These are phyloP conservation scores for Cystofilobasidium capitatum DNA, from an alignment of 768 basidiomycete species.

Conservation along the genomic window DNA sequence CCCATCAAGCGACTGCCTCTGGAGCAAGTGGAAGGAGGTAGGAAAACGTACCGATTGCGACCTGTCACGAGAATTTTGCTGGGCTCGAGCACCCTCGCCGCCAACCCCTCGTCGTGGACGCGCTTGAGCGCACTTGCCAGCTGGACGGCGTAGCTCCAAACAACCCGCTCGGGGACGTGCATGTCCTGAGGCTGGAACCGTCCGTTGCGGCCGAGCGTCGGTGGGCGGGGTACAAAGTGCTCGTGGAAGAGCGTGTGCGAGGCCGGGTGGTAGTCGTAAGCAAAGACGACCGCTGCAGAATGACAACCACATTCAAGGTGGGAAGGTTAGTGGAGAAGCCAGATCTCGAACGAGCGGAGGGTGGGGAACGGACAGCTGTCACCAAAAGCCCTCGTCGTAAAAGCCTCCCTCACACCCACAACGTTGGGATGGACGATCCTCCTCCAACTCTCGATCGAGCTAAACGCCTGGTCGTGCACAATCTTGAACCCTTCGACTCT, in stretches of 20 bases:
- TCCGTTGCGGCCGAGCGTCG: slow-evolving; percentile 22
- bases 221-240: slow-evolving; percentile 50
- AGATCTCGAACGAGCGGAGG: not conserved
- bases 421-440: slow-evolving; percentile 75
- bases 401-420: slow-evolving; percentile 75
- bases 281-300: slow-evolving; percentile 69
- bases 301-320: not conserved
- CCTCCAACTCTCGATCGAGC: slow-evolving; percentile 74
- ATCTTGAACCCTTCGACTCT: slow-evolving; percentile 85
- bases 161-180: slow-evolving; percentile 61
- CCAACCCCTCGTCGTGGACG: slow-evolving; percentile 69
- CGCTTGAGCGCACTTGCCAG: slow-evolving; percentile 76
- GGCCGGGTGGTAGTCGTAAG: slow-evolving; percentile 78
- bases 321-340: not conserved
- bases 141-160: slow-evolving; percentile 92
- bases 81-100: slow-evolving; percentile 70
- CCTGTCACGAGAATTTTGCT: slow-evolving; percentile 81
- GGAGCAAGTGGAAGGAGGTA: not conserved
- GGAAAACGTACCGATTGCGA: slow-evolving; percentile 63
- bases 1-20: not conserved
- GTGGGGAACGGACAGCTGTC: slow-evolving; percentile 63
- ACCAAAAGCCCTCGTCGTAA: slow-evolving; percentile 84
- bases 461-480: slow-evolving; percentile 69
- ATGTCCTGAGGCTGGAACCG: slow-evolving; percentile 35
- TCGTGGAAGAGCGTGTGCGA: slow-evolving; percentile 67